A percentile compares a stretch with the other conserved stretches of the same genome.
These are phyloP conservation scores for Nothomitra cinnamomea DNA, from an alignment of 2,329 filamentous ascomycete genomes.

Conservation along the genomic window DNA sequence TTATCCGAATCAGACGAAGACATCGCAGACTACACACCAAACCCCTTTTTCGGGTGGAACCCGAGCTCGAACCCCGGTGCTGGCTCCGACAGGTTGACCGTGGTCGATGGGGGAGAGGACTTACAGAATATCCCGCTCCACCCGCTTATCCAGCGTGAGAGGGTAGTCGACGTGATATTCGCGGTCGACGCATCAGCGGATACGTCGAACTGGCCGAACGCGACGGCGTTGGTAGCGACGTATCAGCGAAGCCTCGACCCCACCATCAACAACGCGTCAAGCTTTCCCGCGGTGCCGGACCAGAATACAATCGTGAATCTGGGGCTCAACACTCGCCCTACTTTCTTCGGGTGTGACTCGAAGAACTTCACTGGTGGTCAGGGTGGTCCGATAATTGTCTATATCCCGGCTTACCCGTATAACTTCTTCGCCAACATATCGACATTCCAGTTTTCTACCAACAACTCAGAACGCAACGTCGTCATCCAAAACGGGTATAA, in stretches of 20 bases:
- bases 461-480: constrained; percentile 47
- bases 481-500: constrained; percentile 82
- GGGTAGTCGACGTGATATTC: constrained; percentile 63
- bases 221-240: constrained; percentile 54
- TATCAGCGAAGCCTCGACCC: constrained; percentile 46
- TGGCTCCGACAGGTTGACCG: constrained; percentile 36
- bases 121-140: constrained; percentile 64
- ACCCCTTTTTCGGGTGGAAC: constrained; percentile 57
- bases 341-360: constrained; percentile 65
- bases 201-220: constrained; percentile 58
- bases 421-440: constrained; percentile 58
- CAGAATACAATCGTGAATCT: constrained; percentile 64
- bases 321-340: constrained; percentile 54
- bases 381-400: constrained; percentile 56
- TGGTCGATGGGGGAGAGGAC: constrained; percentile 68
- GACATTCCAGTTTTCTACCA: constrained; percentile 55
- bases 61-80: constrained; percentile 41
- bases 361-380: constrained; percentile 37
- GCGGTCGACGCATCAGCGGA: constrained; percentile 66
- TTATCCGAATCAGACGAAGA: constrained; percentile 47
- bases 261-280: constrained; percentile 45
- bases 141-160: constrained; percentile 57
- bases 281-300: constrained; percentile 57
- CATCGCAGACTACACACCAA: constrained; percentile 57
- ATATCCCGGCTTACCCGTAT: constrained; percentile 77